Percentiles rank a stretch among this genome's conserved stretches.
These are phyloP conservation scores for Mitragyna speciosa DNA, from an alignment of 257 asterid species.

Conservation along the genomic window DNA sequence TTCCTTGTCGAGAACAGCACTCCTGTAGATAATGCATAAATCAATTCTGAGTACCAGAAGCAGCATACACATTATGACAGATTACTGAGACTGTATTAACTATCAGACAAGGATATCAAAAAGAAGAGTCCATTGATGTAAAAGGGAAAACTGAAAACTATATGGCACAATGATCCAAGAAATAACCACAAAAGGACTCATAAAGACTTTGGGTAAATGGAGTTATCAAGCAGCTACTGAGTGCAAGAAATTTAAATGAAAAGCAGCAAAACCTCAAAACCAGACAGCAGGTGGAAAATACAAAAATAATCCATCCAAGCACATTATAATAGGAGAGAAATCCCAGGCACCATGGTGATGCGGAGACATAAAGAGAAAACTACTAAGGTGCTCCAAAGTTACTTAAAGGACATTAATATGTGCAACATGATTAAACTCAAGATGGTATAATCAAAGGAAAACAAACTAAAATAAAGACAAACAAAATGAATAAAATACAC, in stretches of 20 bases:
- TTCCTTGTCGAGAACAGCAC: conserved; percentile 86
- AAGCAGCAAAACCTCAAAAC: neutral
- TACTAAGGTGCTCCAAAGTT: neutral
- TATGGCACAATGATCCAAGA: neutral
- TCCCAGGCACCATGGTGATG: neutral
- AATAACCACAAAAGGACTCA: neutral
- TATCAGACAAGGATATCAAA: neutral
- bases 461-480: neutral
- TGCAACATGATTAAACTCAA: neutral
- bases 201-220: neutral
- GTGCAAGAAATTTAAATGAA: neutral
- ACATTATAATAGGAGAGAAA: neutral
- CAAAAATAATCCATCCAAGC: neutral
- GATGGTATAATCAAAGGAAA: neutral
- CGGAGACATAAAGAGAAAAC: neutral
- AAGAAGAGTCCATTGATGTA: neutral
- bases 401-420: neutral
- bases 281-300: neutral
- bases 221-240: neutral
- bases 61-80: neutral
- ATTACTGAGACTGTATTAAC: neutral
- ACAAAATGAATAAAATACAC: neutral
- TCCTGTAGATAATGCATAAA: conserved; percentile 52
- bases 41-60: conserved; percentile 5
- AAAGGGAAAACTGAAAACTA: neutral